These are phyloP conservation scores for Claviceps sorghi DNA, from an alignment of 2,329 filamentous ascomycete species.

Conservation along the genomic window DNA sequence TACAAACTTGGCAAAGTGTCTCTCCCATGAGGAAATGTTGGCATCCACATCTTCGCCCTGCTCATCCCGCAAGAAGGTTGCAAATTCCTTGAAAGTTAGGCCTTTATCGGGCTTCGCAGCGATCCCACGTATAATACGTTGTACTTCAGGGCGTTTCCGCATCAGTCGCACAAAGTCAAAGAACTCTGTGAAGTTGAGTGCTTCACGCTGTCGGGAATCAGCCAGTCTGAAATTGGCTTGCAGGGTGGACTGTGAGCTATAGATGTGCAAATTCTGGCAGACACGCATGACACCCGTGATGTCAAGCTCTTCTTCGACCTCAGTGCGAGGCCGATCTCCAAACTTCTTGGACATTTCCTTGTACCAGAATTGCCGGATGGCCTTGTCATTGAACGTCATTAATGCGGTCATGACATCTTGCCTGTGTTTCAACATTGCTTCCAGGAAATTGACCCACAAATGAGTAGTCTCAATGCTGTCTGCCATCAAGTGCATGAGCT, in stretches of 20 bases:
- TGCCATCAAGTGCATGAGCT: slow-evolving; percentile 78
- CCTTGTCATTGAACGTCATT: slow-evolving; percentile 70
- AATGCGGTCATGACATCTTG: slow-evolving; percentile 84
- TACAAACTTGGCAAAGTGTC: slow-evolving; percentile 55
- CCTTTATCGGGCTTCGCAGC: slow-evolving; percentile 45
- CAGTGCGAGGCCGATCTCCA: slow-evolving; percentile 31
- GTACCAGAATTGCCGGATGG: slow-evolving; percentile 73
- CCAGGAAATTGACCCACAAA: slow-evolving; percentile 72
- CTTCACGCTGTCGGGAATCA: slow-evolving; percentile 47
- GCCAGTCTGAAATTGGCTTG: slow-evolving; percentile 60
- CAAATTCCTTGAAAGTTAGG: slow-evolving; percentile 59
- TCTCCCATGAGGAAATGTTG: slow-evolving; percentile 53
- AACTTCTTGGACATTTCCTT: slow-evolving; percentile 63
- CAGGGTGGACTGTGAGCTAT: slow-evolving; percentile 64
- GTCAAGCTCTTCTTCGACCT: slow-evolving; percentile 57
- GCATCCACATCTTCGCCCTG: slow-evolving; percentile 65
- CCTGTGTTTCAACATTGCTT: slow-evolving; percentile 70
- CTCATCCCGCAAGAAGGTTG: slow-evolving; percentile 55
- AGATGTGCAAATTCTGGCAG: slow-evolving; percentile 83
- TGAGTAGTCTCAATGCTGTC: slow-evolving; percentile 56
- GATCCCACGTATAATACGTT: slow-evolving; percentile 52
- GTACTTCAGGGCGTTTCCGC: slow-evolving; percentile 72
- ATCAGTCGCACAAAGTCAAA: slow-evolving; percentile 68
- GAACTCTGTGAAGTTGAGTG: slow-evolving; percentile 68
- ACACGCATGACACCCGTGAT: slow-evolving; percentile 66